These are phyloP conservation scores for Asterophora lycoperdoides DNA, from an alignment of 768 basidiomycete genomes.

Conservation along the genomic window DNA sequence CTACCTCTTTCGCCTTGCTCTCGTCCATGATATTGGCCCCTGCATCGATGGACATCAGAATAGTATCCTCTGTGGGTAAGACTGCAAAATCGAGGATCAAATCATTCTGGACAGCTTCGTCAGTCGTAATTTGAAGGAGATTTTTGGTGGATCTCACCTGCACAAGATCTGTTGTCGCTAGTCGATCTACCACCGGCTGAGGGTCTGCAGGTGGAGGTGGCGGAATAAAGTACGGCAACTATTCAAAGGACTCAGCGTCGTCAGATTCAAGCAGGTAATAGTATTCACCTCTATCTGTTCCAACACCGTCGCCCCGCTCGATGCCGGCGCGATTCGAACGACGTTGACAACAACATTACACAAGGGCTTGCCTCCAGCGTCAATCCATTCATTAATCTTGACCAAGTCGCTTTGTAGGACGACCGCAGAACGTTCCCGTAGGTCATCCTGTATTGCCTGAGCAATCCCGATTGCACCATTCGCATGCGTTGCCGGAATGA, in stretches of 20 bases:
- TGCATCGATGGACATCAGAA: conserved; percentile 31
- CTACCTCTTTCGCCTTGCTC: conserved; percentile 20
- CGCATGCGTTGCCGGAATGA: conserved; percentile 19
- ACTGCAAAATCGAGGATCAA: conserved; percentile 28
- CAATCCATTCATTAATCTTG: conserved; percentile 34
- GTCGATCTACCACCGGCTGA: conserved; percentile 15
- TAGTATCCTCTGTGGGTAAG: conserved; percentile 18
- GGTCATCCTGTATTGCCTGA: conserved; percentile 29
- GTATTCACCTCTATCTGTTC: conserved; percentile 31
- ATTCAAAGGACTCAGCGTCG: not conserved
- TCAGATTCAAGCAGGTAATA: not conserved
- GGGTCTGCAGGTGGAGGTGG: conserved; percentile 7
- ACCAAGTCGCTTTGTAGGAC: conserved; percentile 38
- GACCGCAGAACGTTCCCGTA: conserved; percentile 33
- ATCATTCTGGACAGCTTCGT: conserved; percentile 19
- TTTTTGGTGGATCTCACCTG: conserved; percentile 9
- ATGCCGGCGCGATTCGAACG: conserved; percentile 29
- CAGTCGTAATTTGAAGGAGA: not conserved
- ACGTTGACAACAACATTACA: conserved; percentile 44
- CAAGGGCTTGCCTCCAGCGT: conserved; percentile 27
- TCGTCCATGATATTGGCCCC: conserved; percentile 22
- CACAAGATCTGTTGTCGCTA: conserved; percentile 21
- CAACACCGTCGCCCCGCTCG: conserved; percentile 19
- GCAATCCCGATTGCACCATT: conserved; percentile 25
- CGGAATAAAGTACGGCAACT: conserved; percentile 37